phyloP scores from a whole-genome alignment of 371 early-diverging fungal species.

The Batrachochytrium dendrobatidis region DNA sequence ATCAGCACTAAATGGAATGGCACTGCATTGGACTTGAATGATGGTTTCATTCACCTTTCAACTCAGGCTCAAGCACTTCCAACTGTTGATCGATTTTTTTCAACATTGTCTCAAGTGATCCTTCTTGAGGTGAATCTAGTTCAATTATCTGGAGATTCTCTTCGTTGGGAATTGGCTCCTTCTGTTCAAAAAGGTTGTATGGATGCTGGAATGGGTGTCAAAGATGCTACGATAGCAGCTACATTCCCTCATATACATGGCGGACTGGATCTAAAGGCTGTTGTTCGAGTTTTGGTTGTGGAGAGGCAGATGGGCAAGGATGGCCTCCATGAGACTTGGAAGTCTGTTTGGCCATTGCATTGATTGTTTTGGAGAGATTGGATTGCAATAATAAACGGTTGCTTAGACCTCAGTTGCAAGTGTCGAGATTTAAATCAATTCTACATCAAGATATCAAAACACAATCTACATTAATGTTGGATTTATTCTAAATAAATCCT shows the following conservation, averaged over 20 bases:
- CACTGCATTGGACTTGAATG: neutral
- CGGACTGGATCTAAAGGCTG: neutral
- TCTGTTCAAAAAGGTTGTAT: neutral
- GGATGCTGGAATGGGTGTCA: neutral
- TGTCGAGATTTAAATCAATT: too few species aligned
- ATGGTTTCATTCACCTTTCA: constrained; percentile 6
- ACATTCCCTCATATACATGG: constrained; percentile 4
- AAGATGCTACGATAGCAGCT: neutral
- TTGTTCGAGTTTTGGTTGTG: neutral
- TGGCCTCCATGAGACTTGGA: neutral
- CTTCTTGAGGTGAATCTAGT: neutral
- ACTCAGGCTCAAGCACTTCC: neutral
- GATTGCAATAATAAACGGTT: too few species aligned
- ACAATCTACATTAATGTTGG: too few species aligned
- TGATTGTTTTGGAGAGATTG: too few species aligned
- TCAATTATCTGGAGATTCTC: neutral
- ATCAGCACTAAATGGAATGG: neutral
- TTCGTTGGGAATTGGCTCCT: neutral
- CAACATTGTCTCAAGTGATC: neutral
- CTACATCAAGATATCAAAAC: too few species aligned
- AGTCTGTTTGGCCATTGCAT: too few species aligned
- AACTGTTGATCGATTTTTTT: neutral
- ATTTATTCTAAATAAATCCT: too few species aligned
- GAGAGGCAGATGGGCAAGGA: neutral
- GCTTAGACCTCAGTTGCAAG: too few species aligned